Percentiles rank a stretch among this genome's conserved stretches.
phyloP scores from a whole-genome alignment of 1,284 basidiomycete genomes.

The Cutaneotrichosporon mucoides region DNA sequence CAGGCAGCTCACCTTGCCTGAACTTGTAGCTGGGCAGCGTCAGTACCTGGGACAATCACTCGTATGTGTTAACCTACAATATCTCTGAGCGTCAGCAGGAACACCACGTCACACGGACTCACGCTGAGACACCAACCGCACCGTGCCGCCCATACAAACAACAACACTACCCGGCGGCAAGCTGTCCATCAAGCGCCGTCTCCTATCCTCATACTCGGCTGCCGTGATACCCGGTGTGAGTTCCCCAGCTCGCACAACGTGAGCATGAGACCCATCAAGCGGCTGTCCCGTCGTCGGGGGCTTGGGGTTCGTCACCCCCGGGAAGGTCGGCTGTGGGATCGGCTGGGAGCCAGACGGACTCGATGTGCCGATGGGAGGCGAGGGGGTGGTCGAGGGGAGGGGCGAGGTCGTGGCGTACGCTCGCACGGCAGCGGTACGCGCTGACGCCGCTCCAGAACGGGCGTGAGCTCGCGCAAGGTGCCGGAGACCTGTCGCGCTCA shows the following conservation, averaged over 20 bases:
- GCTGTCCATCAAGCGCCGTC: constrained; percentile 67
- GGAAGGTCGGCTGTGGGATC: not conserved
- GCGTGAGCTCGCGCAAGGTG: too few relatives aligned
- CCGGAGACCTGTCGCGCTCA: too few relatives aligned
- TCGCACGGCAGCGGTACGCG: too few relatives aligned
- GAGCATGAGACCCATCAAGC: constrained; percentile 68
- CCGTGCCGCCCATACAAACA: constrained; percentile 70
- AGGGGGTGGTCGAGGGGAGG: too few relatives aligned
- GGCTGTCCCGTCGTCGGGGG: constrained; percentile 74
- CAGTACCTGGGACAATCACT: not conserved
- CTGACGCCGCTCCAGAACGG: too few relatives aligned
- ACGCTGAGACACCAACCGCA: constrained; percentile 86
- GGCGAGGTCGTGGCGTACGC: too few relatives aligned
- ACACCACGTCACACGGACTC: too few relatives aligned
- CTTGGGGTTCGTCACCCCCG: constrained; percentile 46
- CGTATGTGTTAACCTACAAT: constrained; percentile 51
- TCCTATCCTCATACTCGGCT: constrained; percentile 75
- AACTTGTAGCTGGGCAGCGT: constrained; percentile 74
- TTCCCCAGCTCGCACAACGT: constrained; percentile 65
- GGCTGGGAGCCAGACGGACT: too few relatives aligned
- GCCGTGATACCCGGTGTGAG: constrained; percentile 80
- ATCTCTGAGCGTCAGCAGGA: constrained; percentile 51
- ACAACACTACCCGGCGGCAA: constrained; percentile 75
- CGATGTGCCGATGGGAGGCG: too few relatives aligned
- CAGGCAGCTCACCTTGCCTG: constrained; percentile 65